phyloP scores from a whole-genome alignment of 257 asterid genomes.

The Solanum infundibuliforme region DNA sequence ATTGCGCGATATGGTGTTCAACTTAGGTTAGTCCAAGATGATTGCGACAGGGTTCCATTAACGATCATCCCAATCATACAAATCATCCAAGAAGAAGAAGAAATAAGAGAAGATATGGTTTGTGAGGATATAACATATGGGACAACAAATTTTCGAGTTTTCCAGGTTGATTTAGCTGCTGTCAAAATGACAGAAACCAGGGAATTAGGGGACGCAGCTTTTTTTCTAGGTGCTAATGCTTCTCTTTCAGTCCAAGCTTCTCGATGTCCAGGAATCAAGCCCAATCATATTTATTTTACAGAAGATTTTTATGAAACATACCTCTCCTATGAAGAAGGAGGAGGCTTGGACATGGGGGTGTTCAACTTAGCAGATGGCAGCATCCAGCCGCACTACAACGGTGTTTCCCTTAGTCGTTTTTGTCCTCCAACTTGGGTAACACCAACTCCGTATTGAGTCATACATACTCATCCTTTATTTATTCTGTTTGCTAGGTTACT shows the following conservation, averaged over 20 bases:
- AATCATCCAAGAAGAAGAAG: no score
- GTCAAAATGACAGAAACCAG: not conserved
- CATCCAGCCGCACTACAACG: not conserved
- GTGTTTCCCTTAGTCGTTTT: not conserved
- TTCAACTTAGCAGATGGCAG: not conserved
- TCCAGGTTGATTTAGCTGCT: not conserved
- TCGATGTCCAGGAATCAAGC: not conserved
- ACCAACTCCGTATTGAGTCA: no score
- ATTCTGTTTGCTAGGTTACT: not conserved
- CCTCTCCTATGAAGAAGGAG: not conserved
- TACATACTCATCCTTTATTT: no score
- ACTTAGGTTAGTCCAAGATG: not conserved
- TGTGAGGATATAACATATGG: not conserved
- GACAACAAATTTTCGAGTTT: not conserved
- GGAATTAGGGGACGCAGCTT: not conserved
- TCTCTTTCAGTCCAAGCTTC: not conserved
- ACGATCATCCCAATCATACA: rapidly evolving
- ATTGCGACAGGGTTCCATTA: not conserved
- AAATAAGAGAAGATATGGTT: no score
- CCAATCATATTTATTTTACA: not conserved
- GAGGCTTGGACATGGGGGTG: not conserved
- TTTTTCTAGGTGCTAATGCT: not conserved
- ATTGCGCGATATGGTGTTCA: not conserved
- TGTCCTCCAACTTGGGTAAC: not conserved
- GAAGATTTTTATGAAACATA: not conserved